Base-by-base conservation (phyloP, 768 basidiomycete genomes). In the Collybia nuda region DNA sequence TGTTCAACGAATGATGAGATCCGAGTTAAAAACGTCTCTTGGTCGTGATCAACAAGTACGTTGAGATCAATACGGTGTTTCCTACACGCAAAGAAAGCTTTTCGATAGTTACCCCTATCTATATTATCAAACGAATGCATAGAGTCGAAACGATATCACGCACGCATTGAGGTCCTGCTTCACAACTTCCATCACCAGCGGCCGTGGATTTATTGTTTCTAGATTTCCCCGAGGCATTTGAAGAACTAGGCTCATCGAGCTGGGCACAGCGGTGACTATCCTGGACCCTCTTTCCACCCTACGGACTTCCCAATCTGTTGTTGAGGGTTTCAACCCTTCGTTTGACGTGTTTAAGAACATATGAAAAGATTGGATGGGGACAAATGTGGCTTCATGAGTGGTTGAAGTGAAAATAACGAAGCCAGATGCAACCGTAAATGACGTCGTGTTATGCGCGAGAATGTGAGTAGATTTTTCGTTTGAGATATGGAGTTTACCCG, bases 171-270 rank as follows among this genome's bases (percentile, higher is more conserved):
- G 71, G 62, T 95, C 89, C 46, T 80, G 74, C 44, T 81, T 79
- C 1, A 98, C 86, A 5, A 92, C 86, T 49, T 86, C 80, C 75
- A 97, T 83, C 15, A 98, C 94, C 58, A 99, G 68, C 11, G 95
- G 90, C 38, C 97, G 76, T 2, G 97, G 97, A 59, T 88, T 92
- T 47, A 99, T 86, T 1, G 93, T 98, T 72, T 99, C 97, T 53
- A 99, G 63, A 67, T 98, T 98, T 1, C 97, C 97, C 56, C 97
- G 74, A 0, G 96, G 97, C 96, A 98, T 98, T 69, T 99, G 97
- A 8, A 99, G 71, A 0, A 98, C 90, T 28, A 99, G 67, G 58
- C 80, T 85, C 91, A 95, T 98, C 6, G 83, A 71, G 51, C 86
- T 93, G 0, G 94, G 88, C 0, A 97, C 86, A 11, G 87, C 89